Base-by-base conservation (phyloP, 805 yeast species). In the Starmerella riodocensis region DNA sequence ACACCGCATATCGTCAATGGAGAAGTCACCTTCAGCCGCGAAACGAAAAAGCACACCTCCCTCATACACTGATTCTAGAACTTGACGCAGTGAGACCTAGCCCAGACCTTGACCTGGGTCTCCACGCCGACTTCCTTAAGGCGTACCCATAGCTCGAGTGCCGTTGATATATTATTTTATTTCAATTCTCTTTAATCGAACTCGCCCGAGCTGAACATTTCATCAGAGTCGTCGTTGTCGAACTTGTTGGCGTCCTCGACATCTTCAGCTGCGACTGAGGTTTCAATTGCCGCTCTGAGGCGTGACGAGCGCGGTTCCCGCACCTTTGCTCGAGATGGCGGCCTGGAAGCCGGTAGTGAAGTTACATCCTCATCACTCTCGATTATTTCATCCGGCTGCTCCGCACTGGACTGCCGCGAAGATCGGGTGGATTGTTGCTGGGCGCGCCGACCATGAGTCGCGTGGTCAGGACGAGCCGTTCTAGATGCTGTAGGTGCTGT, bases 171-270 rank as follows among this genome's bases (percentile, higher is more conserved):
- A n/a, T n/a, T n/a, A n/a, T n/a, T n/a, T n/a, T n/a, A n/a, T n/a
- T n/a, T n/a, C n/a, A n/a, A n/a, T n/a, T n/a, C n/a, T n/a, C 9
- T 14, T 28, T 28, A 28, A 8, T 17, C 31, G 17, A 28, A 37
- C 31, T 37, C 34, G 13, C 23, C 37, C 11, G 41, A 17, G 19
- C 37, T 33, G 44, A 40, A 36, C 40, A 40, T 40, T 13, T 21
- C 39, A 4, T 29, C 29, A 24, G 34, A 29, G 4, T 35, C 39
- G 40, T 40, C 40, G 11, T 17, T 27, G 14, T 35, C 39, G 40
- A 35, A 36, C 4, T 17, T 27, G 14, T 12, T 11, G n/a, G 13
- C 27, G 16, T 9, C 31, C 8, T 11, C 31, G 7, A 14, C 16
- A 9, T 6, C 19, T 4, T 18, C 13, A 5, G 9, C 21, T 6